Evolutionary conservation across 306 rosid species (phyloP).

Genomic region (Cicer arietinum): DNA sequence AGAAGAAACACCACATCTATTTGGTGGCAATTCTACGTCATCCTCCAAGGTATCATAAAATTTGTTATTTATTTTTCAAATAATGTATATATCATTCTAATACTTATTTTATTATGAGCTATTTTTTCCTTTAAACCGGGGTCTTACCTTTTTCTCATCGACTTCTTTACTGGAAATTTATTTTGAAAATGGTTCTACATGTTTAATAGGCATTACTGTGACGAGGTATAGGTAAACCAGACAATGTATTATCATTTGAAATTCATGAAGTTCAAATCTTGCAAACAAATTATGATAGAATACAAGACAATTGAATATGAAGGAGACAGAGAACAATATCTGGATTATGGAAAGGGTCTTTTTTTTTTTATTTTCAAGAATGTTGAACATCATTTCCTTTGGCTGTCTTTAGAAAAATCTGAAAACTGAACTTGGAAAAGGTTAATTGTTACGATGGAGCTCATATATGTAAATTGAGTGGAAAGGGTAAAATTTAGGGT

Average conservation of each 20-base stretch:
- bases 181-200: neutral
- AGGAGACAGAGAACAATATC: neutral
- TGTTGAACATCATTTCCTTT: neutral
- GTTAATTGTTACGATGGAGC: neutral
- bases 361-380: neutral
- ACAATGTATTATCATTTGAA: neutral
- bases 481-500: neutral
- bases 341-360: neutral
- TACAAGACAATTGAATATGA: neutral
- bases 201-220: neutral
- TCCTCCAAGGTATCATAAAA: conserved; percentile 70
- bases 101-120: conserved; percentile 3
- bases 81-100: neutral
- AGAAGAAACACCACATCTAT: conserved; percentile 69
- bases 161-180: neutral
- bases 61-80: conserved; percentile 23
- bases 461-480: neutral
- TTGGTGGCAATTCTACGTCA: conserved; percentile 59
- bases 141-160: neutral
- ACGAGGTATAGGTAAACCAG: neutral
- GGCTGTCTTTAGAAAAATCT: neutral
- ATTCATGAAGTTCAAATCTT: neutral
- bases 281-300: neutral
- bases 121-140: conserved; percentile 2
- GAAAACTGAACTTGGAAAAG: neutral